Evolutionary conservation across 2,329 filamentous ascomycete species (phyloP).

Genomic region (Dothistroma septosporum): DNA sequence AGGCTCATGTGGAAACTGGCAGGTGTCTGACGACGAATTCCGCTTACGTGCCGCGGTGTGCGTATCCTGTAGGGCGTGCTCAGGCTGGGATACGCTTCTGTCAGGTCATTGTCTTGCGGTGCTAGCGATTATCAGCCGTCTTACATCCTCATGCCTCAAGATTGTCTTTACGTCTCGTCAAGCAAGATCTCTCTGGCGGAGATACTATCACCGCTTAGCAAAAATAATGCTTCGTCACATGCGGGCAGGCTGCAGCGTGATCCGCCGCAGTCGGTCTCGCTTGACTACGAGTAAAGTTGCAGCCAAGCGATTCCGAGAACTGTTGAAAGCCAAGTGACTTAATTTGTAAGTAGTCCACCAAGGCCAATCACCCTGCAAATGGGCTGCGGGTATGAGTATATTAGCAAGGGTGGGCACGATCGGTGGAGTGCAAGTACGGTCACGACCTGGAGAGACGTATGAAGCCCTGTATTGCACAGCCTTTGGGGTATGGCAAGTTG

Average conservation of each 20-base stretch:
- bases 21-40: neutral
- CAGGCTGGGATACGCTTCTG: neutral
- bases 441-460: neutral
- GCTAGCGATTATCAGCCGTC: neutral
- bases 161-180: neutral
- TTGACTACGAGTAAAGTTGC: neutral
- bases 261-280: neutral
- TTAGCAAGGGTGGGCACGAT: neutral
- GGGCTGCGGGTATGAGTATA: neutral
- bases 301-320: neutral
- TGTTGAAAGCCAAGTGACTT: neutral
- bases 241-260: neutral
- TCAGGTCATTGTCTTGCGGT: neutral
- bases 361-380: neutral
- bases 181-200: neutral
- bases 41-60: neutral
- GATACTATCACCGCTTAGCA: neutral
- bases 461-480: neutral
- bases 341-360: neutral
- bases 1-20: neutral
- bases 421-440: neutral
- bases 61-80: neutral
- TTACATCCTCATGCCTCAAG: no score
- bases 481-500: neutral
- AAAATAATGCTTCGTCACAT: neutral